Evolutionary conservation across 208 protist genomes (phyloP).

Genomic region (Acanthamoeba sp.): DNA sequence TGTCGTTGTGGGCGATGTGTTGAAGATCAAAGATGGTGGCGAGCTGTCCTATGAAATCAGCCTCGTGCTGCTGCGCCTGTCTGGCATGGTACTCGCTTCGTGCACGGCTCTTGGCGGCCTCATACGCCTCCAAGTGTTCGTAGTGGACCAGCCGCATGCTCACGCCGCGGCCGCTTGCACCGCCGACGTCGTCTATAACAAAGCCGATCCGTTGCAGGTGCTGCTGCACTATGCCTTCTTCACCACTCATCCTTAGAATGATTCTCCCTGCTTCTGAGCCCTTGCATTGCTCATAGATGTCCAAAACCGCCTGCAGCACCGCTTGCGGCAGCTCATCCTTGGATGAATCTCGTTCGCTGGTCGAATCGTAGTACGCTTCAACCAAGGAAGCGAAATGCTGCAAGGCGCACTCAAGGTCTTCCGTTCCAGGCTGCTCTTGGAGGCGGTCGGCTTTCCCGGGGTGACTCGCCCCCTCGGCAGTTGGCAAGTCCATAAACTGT

Average conservation of each 20-base stretch:
- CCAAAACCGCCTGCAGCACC: background rate
- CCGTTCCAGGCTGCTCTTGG: background rate
- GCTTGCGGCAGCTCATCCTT: background rate
- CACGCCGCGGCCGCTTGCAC: background rate
- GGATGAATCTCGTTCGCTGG: background rate
- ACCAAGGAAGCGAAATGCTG: background rate
- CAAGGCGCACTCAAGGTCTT: background rate
- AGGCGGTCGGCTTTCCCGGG: background rate
- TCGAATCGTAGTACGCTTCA: background rate
- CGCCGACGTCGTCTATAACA: too few species aligned
- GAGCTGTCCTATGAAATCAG: background rate
- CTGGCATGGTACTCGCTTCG: conserved; percentile 13
- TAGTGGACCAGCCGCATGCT: background rate
- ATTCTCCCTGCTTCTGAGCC: background rate
- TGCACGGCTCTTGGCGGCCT: background rate
- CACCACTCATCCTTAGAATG: background rate
- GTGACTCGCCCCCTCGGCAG: background rate
- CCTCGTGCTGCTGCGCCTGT: background rate
- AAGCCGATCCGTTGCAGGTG: background rate
- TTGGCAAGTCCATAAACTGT: background rate
- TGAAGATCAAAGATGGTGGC: background rate
- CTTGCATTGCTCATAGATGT: conserved; percentile 27
- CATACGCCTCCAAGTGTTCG: background rate
- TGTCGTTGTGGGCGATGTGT: background rate
- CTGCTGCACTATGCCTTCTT: background rate